Conservation (phyloP, 2,329 filamentous ascomycete species). For the Ophiostoma pallidulum region DNA sequence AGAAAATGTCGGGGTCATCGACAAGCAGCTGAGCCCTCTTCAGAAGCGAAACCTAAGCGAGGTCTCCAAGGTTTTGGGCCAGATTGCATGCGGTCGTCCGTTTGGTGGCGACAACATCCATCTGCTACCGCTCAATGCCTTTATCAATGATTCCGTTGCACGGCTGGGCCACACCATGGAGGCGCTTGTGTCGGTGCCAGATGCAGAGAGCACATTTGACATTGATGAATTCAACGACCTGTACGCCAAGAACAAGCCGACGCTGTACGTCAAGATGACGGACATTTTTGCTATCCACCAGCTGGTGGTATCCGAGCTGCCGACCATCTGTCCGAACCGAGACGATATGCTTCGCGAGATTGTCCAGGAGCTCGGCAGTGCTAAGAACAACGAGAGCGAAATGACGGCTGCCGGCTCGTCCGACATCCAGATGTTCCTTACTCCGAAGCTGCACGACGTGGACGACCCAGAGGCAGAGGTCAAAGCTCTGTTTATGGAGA, state of each 20-base stretch:
- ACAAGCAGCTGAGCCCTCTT: constrained; percentile 76
- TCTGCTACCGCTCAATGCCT: constrained; percentile 87
- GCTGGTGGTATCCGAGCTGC: constrained; percentile 70
- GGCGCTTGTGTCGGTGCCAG: constrained; percentile 70
- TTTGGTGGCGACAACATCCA: constrained; percentile 96
- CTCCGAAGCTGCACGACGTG: constrained; percentile 78
- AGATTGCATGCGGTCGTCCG: constrained; percentile 76
- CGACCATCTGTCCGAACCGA: constrained; percentile 64
- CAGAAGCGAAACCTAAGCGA: constrained; percentile 89
- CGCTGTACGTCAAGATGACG: constrained; percentile 97
- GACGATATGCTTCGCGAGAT: constrained; percentile 89
- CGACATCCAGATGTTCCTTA: constrained; percentile 85
- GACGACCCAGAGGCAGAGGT: constrained; percentile 89
- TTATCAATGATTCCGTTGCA: constrained; percentile 76
- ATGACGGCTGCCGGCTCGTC: constrained; percentile 77
- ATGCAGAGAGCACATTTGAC: constrained; percentile 87
- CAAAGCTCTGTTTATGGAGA: constrained; percentile 94
- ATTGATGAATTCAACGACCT: constrained; percentile 99
- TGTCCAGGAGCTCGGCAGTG: constrained; percentile 85
- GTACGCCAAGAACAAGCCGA: constrained; percentile 92
- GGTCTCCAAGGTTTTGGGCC: constrained; percentile 82
- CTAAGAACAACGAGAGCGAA: constrained; percentile 92
- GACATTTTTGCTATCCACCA: constrained; percentile 96
- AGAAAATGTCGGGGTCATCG: constrained; percentile 86
- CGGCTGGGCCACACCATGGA: constrained; percentile 67